These are phyloP conservation scores for Alternaria longipes DNA, from an alignment of 2,329 filamentous ascomycete genomes.

Conservation along the genomic window DNA sequence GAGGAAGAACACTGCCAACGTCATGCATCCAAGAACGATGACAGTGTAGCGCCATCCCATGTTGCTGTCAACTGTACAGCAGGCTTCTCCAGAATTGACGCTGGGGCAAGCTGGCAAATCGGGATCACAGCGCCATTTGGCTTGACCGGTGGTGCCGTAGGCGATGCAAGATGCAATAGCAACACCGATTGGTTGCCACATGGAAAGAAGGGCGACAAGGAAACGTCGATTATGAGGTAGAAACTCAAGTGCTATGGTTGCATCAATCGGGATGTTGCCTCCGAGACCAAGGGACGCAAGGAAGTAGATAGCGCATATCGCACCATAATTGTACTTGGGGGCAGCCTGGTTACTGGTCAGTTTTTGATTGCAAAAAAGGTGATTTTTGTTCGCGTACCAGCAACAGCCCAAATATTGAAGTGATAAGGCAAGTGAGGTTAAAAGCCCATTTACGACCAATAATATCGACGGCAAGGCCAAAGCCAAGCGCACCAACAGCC, in stretches of 20 bases:
- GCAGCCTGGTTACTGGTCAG: slow-evolving; percentile 30
- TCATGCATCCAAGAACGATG: slow-evolving; percentile 39
- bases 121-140: slow-evolving; percentile 41
- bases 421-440: slow-evolving; percentile 41
- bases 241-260: slow-evolving; percentile 40
- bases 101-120: slow-evolving; percentile 27
- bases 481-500: slow-evolving; percentile 39
- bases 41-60: slow-evolving; percentile 46
- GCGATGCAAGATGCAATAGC: slow-evolving; percentile 39
- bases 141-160: slow-evolving; percentile 33
- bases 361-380: background rate
- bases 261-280: slow-evolving; percentile 43
- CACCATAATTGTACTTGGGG: slow-evolving; percentile 42
- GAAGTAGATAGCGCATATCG: slow-evolving; percentile 42
- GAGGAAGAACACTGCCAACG: slow-evolving; percentile 38
- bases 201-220: slow-evolving; percentile 41
- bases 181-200: slow-evolving; percentile 45
- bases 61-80: slow-evolving; percentile 27
- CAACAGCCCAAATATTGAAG: slow-evolving; percentile 36
- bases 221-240: slow-evolving; percentile 39
- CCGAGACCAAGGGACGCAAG: slow-evolving; percentile 38
- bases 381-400: slow-evolving; percentile 18
- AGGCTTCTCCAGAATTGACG: slow-evolving; percentile 7
- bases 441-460: slow-evolving; percentile 43
- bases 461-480: slow-evolving; percentile 38